Percentiles rank a stretch among this genome's conserved stretches.
Evolutionary conservation across 768 basidiomycete genomes (phyloP).

Genomic region (Tulasnella sp.): DNA sequence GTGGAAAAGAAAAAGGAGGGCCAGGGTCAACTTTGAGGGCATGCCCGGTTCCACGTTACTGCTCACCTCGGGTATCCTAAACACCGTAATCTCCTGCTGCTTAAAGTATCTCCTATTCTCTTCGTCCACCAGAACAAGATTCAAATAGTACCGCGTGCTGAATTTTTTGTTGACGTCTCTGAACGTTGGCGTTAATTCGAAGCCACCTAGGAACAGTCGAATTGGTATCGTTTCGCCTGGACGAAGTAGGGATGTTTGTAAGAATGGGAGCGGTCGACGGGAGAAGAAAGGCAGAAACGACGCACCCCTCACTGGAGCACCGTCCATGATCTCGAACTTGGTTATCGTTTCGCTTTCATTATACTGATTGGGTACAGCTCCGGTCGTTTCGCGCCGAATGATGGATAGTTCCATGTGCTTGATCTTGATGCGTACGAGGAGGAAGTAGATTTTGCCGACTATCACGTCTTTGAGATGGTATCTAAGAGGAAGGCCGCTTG

Average conservation of each 20-base stretch:
- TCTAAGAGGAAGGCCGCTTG: too few species aligned
- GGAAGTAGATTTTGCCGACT: conserved; percentile 52
- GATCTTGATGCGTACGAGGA: conserved; percentile 97
- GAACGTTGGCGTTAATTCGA: too few species aligned
- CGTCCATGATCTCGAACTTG: conserved; percentile 73
- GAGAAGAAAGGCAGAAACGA: background rate
- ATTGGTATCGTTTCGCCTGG: conserved; percentile 89
- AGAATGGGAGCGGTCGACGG: background rate
- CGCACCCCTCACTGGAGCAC: conserved; percentile 46
- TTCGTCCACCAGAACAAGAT: conserved; percentile 94
- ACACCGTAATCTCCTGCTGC: conserved; percentile 47
- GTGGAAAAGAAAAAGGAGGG: too few species aligned
- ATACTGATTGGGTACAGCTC: conserved; percentile 95
- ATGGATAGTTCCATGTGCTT: conserved; percentile 99
- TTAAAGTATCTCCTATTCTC: conserved; percentile 98
- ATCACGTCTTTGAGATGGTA: conserved; percentile 95
- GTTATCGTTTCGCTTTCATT: conserved; percentile 90
- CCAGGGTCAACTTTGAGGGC: too few species aligned
- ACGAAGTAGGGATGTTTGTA: background rate
- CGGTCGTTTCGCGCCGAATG: conserved; percentile 96
- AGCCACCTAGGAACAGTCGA: conserved; percentile 62
- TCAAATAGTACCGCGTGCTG: conserved; percentile 93
- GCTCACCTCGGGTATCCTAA: conserved; percentile 61
- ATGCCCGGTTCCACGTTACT: too few species aligned
- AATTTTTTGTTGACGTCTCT: conserved; percentile 98